Evolutionary conservation across 2,329 filamentous ascomycete genomes (phyloP).

Genomic region (Penicillium sp.): DNA sequence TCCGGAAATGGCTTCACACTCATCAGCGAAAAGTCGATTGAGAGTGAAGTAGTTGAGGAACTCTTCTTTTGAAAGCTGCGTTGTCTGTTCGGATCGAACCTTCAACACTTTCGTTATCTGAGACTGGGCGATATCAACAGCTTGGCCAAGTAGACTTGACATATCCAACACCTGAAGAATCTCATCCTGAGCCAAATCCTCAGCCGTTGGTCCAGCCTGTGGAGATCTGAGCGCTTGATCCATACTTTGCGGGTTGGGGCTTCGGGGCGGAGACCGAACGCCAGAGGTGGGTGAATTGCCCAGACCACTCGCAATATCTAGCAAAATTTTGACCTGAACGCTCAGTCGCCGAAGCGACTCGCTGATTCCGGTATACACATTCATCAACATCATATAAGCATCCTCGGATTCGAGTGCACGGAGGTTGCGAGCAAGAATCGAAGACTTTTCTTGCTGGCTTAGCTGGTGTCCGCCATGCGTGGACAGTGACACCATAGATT

Average conservation of each 20-base stretch:
- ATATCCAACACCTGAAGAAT: conserved; percentile 65
- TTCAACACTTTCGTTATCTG: conserved; percentile 66
- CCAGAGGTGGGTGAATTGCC: conserved; percentile 42
- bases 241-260: conserved; percentile 46
- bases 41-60: conserved; percentile 65
- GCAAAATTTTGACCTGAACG: conserved; percentile 89
- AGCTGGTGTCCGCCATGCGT: conserved; percentile 70
- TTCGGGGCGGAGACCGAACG: conserved; percentile 51
- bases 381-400: conserved; percentile 78
- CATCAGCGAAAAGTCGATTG: conserved; percentile 65
- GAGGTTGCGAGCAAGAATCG: conserved; percentile 82
- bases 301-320: conserved; percentile 78
- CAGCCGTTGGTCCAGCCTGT: conserved; percentile 27
- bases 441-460: conserved; percentile 85
- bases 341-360: conserved; percentile 83
- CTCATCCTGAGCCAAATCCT: conserved; percentile 54
- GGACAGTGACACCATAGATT: conserved; percentile 83
- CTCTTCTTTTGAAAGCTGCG: conserved; percentile 55
- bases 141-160: conserved; percentile 65
- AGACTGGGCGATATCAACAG: conserved; percentile 66
- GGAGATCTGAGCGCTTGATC: conserved; percentile 41
- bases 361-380: conserved; percentile 82
- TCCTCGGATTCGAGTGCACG: conserved; percentile 80
- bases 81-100: conserved; percentile 62
- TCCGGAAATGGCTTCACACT: conserved; percentile 67